These are phyloP conservation scores for Ceratobasidium sp. DNA, from an alignment of 1,284 basidiomycete genomes.

Conservation along the genomic window DNA sequence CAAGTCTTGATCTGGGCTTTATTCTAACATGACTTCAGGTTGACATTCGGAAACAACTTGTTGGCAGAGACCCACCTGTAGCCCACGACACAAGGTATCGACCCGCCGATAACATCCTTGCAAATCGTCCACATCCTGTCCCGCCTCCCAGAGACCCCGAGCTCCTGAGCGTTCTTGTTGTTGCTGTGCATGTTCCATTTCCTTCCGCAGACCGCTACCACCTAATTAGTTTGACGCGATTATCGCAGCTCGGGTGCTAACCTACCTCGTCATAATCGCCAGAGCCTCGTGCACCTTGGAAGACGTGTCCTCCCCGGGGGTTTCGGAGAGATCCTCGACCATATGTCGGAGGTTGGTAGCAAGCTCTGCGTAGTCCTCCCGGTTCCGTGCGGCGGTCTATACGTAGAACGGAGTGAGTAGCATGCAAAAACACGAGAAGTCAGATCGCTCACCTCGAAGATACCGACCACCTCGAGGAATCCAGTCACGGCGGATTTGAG, in stretches of 20 bases:
- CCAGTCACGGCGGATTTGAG: not conserved
- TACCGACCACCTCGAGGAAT: not conserved
- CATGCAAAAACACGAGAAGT: not conserved
- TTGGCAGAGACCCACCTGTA: too few species aligned
- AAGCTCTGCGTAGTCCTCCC: not conserved
- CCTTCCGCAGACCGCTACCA: too few species aligned
- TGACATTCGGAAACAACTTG: not conserved
- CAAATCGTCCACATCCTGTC: too few species aligned
- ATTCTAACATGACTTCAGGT: not conserved
- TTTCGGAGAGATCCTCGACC: not conserved
- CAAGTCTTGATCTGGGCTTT: not conserved
- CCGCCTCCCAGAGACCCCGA: too few species aligned
- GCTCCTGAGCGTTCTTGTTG: too few species aligned
- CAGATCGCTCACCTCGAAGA: not conserved
- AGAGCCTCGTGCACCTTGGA: not conserved
- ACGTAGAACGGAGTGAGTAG: too few species aligned
- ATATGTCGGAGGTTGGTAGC: not conserved
- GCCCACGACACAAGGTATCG: not conserved
- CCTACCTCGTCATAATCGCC: not conserved
- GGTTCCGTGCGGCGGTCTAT: not conserved
- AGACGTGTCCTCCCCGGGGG: not conserved
- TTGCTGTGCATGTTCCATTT: too few species aligned
- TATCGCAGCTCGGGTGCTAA: too few species aligned
- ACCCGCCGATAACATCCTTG: too few species aligned
- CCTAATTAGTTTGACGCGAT: too few species aligned